These are phyloP conservation scores for Melanomma pulvis-pyrius DNA, from an alignment of 495 filamentous ascomycete genomes.

Conservation along the genomic window DNA sequence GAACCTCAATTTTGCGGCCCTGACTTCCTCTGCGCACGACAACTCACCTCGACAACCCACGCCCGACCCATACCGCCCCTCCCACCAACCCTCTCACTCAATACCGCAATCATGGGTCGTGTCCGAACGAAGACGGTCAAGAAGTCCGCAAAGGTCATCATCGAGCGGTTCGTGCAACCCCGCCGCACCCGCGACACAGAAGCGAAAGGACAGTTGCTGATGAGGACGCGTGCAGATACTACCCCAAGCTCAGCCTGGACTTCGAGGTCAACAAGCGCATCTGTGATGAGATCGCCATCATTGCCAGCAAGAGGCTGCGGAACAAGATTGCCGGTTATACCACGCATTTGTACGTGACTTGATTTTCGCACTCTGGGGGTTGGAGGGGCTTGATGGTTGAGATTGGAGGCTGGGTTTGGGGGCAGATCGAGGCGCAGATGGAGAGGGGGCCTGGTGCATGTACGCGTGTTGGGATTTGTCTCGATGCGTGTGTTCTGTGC, in stretches of 20 bases:
- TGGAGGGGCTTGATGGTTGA: neutral
- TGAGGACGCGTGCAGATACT: constrained; percentile 60
- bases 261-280: constrained; percentile 99
- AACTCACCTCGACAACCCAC: constrained; percentile 15
- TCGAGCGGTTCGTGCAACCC: constrained; percentile 62
- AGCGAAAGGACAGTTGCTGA: neutral
- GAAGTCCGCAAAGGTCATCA: constrained; percentile 99
- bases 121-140: constrained; percentile 98
- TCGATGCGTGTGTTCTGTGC: neutral
- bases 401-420: neutral
- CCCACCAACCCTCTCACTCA: constrained; percentile 1
- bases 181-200: neutral
- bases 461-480: neutral
- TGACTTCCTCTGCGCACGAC: neutral
- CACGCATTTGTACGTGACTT: constrained; percentile 58
- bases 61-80: neutral
- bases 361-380: neutral
- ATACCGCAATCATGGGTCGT: constrained; percentile 87
- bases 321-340: constrained; percentile 88
- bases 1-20: neutral
- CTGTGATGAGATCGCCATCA: constrained; percentile 99
- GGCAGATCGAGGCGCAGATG: neutral
- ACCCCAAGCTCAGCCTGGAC: constrained; percentile 97
- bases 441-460: neutral
- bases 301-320: constrained; percentile 63